Conservation (phyloP, 306 rosid species). For the Malus asiatica region DNA sequence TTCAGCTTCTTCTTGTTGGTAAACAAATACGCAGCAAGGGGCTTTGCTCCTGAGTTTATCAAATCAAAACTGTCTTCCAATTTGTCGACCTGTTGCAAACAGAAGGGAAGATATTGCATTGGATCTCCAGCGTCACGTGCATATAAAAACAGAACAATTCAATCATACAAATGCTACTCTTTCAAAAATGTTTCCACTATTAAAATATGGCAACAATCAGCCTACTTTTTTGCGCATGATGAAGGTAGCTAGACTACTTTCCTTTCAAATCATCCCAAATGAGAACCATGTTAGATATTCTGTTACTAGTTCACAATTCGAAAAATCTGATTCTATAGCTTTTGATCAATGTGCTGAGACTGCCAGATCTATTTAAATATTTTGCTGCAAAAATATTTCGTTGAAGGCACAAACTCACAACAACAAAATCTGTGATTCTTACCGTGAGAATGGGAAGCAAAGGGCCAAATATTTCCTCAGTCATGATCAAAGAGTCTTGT, state of each 20-base stretch:
- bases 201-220: not conserved
- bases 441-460: constrained; percentile 90
- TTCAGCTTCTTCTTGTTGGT: constrained; percentile 66
- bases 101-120: not conserved
- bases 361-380: not conserved
- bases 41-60: constrained; percentile 79
- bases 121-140: not conserved
- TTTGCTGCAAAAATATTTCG: not conserved
- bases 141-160: not conserved
- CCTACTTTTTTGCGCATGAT: not conserved
- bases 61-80: constrained; percentile 72
- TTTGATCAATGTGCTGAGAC: not conserved
- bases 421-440: constrained; percentile 14
- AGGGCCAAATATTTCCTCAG: constrained; percentile 94
- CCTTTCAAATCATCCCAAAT: not conserved
- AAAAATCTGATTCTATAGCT: not conserved
- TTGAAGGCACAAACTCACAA: not conserved
- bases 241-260: not conserved
- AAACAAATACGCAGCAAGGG: constrained; percentile 95
- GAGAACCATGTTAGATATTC: not conserved
- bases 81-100: constrained; percentile 59
- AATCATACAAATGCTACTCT: not conserved
- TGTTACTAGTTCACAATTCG: not conserved
- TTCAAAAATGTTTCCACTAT: constrained; percentile 5
- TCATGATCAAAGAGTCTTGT: constrained; percentile 68